Evolutionary conservation across 2,329 filamentous ascomycete species (phyloP).

Genomic region (Magnaporthiopsis rhizophila): DNA sequence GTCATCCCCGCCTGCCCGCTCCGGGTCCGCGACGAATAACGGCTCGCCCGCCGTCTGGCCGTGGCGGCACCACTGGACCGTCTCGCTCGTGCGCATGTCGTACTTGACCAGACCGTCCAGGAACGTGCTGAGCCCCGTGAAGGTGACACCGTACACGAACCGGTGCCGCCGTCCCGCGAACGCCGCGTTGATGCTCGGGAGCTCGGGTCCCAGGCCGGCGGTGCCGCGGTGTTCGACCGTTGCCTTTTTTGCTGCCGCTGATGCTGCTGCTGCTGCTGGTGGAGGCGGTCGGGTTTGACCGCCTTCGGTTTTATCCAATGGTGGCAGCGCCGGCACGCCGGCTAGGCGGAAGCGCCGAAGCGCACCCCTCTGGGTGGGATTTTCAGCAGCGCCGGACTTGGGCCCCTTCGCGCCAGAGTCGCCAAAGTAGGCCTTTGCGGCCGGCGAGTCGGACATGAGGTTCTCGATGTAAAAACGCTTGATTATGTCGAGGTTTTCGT

Average conservation of each 20-base stretch:
- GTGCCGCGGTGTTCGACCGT: constrained; percentile 5
- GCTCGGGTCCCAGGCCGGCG: constrained; percentile 19
- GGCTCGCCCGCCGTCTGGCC: constrained; percentile 63
- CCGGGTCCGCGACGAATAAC: constrained; percentile 53
- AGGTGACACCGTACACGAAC: constrained; percentile 31
- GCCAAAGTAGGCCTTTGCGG: constrained; percentile 13
- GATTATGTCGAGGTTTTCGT: constrained; percentile 39
- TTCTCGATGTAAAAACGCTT: constrained; percentile 45
- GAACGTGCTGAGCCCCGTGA: constrained; percentile 30
- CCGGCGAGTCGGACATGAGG: constrained; percentile 31
- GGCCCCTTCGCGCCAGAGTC: not conserved
- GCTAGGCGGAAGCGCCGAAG: constrained; percentile 12
- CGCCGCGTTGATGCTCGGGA: constrained; percentile 33
- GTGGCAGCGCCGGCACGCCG: not conserved
- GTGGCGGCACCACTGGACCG: constrained; percentile 20
- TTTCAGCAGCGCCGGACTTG: not conserved
- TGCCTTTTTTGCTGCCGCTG: not conserved
- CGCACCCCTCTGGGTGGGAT: not conserved
- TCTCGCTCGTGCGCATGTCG: constrained; percentile 26
- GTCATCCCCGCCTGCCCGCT: constrained; percentile 22
- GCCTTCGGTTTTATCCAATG: not conserved
- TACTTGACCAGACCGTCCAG: constrained; percentile 36
- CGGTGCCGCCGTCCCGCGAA: constrained; percentile 30
- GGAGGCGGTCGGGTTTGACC: not conserved
- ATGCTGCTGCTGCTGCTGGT: no score